Evolutionary conservation across 306 rosid genomes (phyloP).

Genomic region (Prunus armeniaca): DNA sequence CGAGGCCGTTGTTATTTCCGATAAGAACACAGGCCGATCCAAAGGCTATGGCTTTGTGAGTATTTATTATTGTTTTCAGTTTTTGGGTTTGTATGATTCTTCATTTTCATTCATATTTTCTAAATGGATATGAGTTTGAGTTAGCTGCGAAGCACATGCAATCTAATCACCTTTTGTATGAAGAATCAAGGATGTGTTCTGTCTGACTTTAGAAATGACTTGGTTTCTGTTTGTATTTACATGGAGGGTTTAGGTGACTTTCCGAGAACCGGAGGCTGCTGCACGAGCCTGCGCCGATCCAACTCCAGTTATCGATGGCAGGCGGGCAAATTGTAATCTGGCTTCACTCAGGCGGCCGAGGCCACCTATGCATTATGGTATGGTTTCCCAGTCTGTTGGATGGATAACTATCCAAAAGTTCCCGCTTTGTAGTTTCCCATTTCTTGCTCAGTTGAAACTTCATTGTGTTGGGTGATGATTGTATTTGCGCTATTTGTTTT

Average conservation of each 20-base stretch:
- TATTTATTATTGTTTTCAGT: constrained; percentile 32
- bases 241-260: constrained; percentile 99
- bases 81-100: neutral
- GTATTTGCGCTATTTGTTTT: neutral
- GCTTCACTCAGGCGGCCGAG: constrained; percentile 92
- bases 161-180: too few relatives aligned
- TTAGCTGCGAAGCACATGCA: too few relatives aligned
- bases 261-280: constrained; percentile 93
- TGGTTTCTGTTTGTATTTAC: constrained; percentile 59
- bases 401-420: neutral
- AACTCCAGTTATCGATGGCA: constrained; percentile 81
- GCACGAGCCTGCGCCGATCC: constrained; percentile 93
- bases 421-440: neutral
- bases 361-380: constrained; percentile 67
- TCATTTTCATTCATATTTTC: neutral
- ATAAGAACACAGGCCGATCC: constrained; percentile 92
- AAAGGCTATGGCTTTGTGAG: constrained; percentile 99
- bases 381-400: neutral
- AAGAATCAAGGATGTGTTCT: neutral
- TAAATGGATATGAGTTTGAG: too few relatives aligned
- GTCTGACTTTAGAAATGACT: constrained; percentile 40
- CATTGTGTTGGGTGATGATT: neutral
- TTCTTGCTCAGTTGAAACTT: neutral
- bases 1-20: constrained; percentile 91
- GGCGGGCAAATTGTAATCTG: constrained; percentile 92